These are phyloP conservation scores for Cubamyces lactineus DNA, from an alignment of 768 basidiomycete genomes.

Conservation along the genomic window DNA sequence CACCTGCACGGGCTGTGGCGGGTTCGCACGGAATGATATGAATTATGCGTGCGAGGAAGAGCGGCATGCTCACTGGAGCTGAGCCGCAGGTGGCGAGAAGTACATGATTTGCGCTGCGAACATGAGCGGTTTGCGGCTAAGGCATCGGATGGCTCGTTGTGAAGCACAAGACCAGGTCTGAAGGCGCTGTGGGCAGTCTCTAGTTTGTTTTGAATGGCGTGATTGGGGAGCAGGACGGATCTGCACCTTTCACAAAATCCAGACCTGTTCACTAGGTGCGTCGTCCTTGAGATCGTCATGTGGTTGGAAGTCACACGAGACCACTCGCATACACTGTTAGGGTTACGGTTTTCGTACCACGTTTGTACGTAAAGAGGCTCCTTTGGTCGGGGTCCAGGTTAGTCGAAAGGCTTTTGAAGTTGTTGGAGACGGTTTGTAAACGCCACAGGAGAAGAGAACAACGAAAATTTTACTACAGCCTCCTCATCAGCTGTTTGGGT, in stretches of 20 bases:
- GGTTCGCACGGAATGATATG: constrained; percentile 1
- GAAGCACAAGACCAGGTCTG: constrained; percentile 11
- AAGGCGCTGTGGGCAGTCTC: not conserved
- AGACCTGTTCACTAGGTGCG: not conserved
- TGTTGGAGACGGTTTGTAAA: constrained; percentile 2
- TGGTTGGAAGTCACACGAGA: constrained; percentile 23
- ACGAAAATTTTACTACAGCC: constrained; percentile 8
- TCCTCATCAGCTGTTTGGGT: not conserved
- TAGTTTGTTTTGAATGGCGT: not conserved
- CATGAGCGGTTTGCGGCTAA: not conserved
- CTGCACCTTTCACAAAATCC: constrained; percentile 4
- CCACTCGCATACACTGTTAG: not conserved
- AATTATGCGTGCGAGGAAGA: not conserved
- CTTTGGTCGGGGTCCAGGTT: not conserved
- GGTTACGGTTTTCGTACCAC: not conserved
- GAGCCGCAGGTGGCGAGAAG: constrained; percentile 14
- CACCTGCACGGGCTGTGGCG: not conserved
- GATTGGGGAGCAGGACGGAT: not conserved
- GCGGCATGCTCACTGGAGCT: not conserved
- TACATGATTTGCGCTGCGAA: constrained; percentile 23
- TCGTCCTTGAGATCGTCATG: constrained; percentile 3
- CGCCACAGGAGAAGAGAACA: constrained; percentile 12
- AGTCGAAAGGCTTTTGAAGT: constrained; percentile 2
- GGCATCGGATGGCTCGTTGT: not conserved
- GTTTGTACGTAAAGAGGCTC: constrained; percentile 2